Conservation (phyloP, 345 rosid species). For the Rhodamnia rubescens region DNA sequence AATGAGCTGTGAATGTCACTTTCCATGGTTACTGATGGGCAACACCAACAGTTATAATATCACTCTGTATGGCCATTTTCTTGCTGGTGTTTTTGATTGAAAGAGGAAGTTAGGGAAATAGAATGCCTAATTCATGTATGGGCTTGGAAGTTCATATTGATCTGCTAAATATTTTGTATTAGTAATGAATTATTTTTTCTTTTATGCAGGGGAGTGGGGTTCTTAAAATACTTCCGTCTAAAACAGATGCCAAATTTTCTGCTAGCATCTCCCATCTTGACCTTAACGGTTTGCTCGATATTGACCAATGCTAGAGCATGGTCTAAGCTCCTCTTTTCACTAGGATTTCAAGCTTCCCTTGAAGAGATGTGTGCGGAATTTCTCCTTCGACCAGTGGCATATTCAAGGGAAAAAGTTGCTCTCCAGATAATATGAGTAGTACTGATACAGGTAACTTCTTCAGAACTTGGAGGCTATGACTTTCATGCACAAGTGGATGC, state of each 20-base stretch:
- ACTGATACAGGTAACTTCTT: not conserved
- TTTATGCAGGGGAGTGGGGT: slow-evolving; percentile 74
- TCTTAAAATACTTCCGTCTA: slow-evolving; percentile 70
- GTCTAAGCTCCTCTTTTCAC: slow-evolving; percentile 37
- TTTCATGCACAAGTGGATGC: slow-evolving; percentile 1
- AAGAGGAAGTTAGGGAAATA: not conserved
- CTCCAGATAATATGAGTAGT: not conserved
- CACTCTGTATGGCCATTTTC: not conserved
- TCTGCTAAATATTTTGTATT: not conserved
- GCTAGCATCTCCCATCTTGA: slow-evolving; percentile 80
- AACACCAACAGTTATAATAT: not conserved
- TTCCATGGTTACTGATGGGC: not conserved
- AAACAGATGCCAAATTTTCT: slow-evolving; percentile 95
- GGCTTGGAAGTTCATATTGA: not conserved
- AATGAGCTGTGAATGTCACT: not conserved
- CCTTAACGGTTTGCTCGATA: slow-evolving; percentile 58
- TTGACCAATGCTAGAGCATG: slow-evolving; percentile 40
- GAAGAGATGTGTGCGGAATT: slow-evolving; percentile 23
- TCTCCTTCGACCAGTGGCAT: slow-evolving; percentile 14
- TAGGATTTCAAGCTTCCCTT: slow-evolving; percentile 51
- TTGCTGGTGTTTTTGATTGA: not conserved
- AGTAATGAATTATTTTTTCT: not conserved
- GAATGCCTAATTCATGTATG: not conserved
- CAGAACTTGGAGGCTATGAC: not conserved
- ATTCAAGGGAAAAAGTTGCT: not conserved